Conservation (phyloP, 1,284 basidiomycete genomes). For the Rugosomyces carneus region DNA sequence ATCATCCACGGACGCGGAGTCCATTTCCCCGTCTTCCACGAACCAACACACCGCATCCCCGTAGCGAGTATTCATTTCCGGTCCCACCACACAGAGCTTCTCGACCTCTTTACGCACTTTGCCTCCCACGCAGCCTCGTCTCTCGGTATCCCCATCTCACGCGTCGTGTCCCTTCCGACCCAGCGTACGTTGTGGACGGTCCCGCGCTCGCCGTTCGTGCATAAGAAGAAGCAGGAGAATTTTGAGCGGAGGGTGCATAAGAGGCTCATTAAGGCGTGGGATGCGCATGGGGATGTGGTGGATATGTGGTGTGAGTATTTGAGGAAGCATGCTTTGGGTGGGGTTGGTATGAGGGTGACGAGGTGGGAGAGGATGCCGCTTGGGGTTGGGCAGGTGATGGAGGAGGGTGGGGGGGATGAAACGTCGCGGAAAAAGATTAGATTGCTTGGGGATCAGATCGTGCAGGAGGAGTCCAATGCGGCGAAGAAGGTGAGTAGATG, state of each 20-base stretch:
- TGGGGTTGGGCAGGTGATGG: slow-evolving; percentile 50
- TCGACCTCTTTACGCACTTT: slow-evolving; percentile 85
- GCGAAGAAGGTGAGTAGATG: too few species aligned
- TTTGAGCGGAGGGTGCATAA: slow-evolving; percentile 85
- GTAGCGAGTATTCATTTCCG: slow-evolving; percentile 84
- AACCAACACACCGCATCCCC: slow-evolving; percentile 67
- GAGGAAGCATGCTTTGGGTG: slow-evolving; percentile 70
- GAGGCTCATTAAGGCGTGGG: slow-evolving; percentile 86
- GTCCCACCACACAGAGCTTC: slow-evolving; percentile 61
- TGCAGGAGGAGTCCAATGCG: slow-evolving; percentile 15
- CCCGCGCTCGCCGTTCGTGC: slow-evolving; percentile 79
- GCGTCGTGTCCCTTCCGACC: slow-evolving; percentile 67
- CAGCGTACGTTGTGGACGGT: slow-evolving; percentile 86
- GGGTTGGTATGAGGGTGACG: slow-evolving; percentile 82
- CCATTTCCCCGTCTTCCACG: slow-evolving; percentile 48
- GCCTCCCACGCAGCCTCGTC: slow-evolving; percentile 78
- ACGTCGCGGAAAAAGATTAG: slow-evolving; percentile 28
- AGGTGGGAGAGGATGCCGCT: slow-evolving; percentile 72
- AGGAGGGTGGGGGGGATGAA: slow-evolving; percentile 31
- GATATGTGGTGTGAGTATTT: slow-evolving; percentile 83
- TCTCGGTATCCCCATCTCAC: slow-evolving; percentile 78
- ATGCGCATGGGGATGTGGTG: slow-evolving; percentile 77
- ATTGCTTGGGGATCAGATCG: slow-evolving; percentile 39
- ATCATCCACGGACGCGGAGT: slow-evolving; percentile 56
- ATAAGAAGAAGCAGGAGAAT: slow-evolving; percentile 97